Conservation (phyloP, 2,329 filamentous ascomycete species). For the Rhynchosporium secalis region DNA sequence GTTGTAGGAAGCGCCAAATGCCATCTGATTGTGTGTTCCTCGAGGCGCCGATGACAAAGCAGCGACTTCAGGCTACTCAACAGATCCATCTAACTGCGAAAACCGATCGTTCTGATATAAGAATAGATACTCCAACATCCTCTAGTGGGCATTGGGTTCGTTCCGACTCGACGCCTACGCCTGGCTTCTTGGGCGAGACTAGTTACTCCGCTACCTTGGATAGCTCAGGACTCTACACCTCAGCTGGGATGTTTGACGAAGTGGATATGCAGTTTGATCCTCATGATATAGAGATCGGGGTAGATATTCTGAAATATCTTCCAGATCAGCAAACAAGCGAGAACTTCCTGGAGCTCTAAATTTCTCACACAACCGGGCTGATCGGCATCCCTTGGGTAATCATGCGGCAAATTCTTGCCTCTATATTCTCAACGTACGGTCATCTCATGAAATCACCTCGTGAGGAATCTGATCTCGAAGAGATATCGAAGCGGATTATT, state of each 20-base stretch:
- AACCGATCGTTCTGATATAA: background rate
- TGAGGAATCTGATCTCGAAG: constrained; percentile 10
- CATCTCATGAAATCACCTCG: constrained; percentile 12
- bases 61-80: background rate
- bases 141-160: background rate
- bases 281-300: constrained; percentile 13
- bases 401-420: constrained; percentile 13
- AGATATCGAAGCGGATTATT: constrained; percentile 19
- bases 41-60: constrained; percentile 24
- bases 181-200: constrained; percentile 7
- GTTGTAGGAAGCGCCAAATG: constrained; percentile 24
- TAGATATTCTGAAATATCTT: constrained; percentile 17
- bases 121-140: background rate
- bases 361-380: constrained; percentile 9
- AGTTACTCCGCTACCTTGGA: constrained; percentile 21
- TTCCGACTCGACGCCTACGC: background rate
- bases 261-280: background rate
- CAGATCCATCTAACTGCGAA: background rate
- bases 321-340: constrained; percentile 15
- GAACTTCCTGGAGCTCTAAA: constrained; percentile 13
- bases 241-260: background rate
- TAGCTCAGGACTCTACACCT: background rate
- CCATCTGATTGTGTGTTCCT: constrained; percentile 20
- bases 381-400: constrained; percentile 18
- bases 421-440: constrained; percentile 18